These are phyloP conservation scores for Blastocladiella britannica DNA, from an alignment of 192 early-diverging fungal genomes.

Conservation along the genomic window DNA sequence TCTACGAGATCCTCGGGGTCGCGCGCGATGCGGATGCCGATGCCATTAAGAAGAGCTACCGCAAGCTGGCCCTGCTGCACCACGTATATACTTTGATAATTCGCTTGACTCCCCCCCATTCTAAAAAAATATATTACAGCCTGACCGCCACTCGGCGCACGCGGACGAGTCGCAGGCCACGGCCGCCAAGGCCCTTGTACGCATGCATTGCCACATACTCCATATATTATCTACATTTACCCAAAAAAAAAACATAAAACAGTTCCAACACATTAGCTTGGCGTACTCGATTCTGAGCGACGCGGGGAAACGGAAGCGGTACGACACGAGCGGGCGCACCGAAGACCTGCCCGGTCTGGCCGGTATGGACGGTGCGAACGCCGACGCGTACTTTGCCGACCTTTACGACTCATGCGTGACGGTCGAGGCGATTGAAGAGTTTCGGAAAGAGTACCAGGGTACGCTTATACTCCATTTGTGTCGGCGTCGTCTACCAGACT, in stretches of 20 bases:
- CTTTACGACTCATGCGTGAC: neutral
- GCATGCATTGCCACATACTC: neutral
- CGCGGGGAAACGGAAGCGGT: neutral
- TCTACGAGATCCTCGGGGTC: neutral
- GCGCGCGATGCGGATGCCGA: neutral
- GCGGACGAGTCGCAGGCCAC: neutral
- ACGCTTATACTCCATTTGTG: neutral
- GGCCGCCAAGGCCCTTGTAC: neutral
- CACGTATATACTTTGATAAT: neutral
- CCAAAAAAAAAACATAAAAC: neutral
- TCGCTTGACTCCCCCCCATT: too few species aligned
- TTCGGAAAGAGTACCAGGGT: neutral
- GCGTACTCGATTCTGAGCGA: neutral
- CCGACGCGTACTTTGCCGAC: neutral
- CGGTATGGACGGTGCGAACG: neutral
- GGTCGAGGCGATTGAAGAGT: neutral
- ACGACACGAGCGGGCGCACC: neutral
- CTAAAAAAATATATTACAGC: too few species aligned
- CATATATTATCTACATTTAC: neutral
- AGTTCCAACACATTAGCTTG: neutral
- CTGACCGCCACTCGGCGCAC: neutral
- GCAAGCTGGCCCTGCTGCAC: neutral
- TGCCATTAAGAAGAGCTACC: neutral
- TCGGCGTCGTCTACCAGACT: neutral
- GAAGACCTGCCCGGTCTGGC: neutral